Conservation (phyloP, 148 eudicot genomes). For the Camellia lanceoleosa region DNA sequence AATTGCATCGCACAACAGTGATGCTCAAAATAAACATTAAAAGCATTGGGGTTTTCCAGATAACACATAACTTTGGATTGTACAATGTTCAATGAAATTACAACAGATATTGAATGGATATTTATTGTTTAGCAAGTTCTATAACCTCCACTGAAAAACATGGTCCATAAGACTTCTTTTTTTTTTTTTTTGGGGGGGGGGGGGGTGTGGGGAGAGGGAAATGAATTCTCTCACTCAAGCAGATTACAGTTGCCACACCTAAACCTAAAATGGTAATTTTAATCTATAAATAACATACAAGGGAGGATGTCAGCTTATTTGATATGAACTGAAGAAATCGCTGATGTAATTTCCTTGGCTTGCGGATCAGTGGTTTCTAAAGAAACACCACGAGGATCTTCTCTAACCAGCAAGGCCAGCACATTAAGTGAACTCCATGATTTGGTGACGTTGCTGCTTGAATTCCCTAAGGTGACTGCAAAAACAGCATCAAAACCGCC, state of each 20-base stretch:
- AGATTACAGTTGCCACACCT: not conserved
- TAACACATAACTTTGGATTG: not conserved
- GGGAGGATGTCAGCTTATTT: conserved; percentile 12
- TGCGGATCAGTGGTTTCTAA: conserved; percentile 72
- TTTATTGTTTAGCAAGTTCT: not conserved
- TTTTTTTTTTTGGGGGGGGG: too few relatives aligned
- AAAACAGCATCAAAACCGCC: conserved; percentile 93
- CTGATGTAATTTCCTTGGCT: conserved; percentile 44
- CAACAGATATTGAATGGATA: not conserved
- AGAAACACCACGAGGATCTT: conserved; percentile 76
- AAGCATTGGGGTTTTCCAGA: not conserved
- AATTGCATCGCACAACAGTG: too few relatives aligned
- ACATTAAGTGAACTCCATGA: conserved; percentile 72
- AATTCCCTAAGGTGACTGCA: conserved; percentile 62
- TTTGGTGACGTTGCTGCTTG: conserved; percentile 50
- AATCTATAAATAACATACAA: not conserved
- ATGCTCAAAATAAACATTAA: not conserved
- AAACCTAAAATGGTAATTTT: not conserved
- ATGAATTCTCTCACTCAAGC: not conserved
- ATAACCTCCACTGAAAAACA: not conserved
- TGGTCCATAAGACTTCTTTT: not conserved
- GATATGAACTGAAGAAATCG: conserved; percentile 52
- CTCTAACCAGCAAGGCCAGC: conserved; percentile 75
- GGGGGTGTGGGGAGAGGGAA: too few relatives aligned
- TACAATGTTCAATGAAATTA: not conserved